phyloP scores from a whole-genome alignment of 176 grass and related monocot genomes.

The Poa pratensis region DNA sequence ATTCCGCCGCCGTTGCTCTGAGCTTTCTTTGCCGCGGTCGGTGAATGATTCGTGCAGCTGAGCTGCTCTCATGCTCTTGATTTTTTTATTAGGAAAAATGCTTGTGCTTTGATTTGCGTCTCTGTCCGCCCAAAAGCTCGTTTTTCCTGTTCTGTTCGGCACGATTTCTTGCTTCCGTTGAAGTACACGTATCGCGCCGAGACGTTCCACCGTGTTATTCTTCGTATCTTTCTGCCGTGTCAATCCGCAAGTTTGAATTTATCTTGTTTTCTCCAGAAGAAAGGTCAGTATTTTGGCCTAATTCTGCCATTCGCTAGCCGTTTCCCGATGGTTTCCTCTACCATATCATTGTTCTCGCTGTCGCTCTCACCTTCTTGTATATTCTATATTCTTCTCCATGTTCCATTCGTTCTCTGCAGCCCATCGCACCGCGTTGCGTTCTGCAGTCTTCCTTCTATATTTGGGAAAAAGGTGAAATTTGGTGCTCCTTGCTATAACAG shows the following conservation, averaged over 20 bases:
- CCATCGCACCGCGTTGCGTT: neutral
- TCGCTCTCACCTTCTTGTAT: neutral
- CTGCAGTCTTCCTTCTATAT: conserved; percentile 8
- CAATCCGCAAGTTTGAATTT: conserved; percentile 48
- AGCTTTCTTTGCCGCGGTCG: neutral
- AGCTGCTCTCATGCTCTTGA: neutral
- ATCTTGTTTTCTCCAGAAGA: neutral
- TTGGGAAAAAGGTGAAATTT: conserved; percentile 37
- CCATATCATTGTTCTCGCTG: conserved; percentile 5
- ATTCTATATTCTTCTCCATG: conserved; percentile 1
- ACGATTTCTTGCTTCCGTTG: neutral
- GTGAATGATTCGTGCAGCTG: neutral
- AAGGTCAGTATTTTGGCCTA: conserved; percentile 24
- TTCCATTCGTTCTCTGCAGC: conserved; percentile 19
- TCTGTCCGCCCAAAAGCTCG: neutral
- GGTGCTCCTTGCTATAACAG: conserved; percentile 35
- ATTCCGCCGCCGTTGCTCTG: conserved; percentile 6
- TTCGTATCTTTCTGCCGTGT: conserved; percentile 24
- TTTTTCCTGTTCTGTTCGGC: neutral
- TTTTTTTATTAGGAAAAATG: neutral
- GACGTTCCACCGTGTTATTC: neutral
- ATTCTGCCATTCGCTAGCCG: conserved; percentile 26
- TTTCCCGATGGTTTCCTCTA: neutral
- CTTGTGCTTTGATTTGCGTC: conserved; percentile 38
- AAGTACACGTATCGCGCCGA: neutral